phyloP scores from a whole-genome alignment of 106 monocot species.

The Gastrodia elata region DNA sequence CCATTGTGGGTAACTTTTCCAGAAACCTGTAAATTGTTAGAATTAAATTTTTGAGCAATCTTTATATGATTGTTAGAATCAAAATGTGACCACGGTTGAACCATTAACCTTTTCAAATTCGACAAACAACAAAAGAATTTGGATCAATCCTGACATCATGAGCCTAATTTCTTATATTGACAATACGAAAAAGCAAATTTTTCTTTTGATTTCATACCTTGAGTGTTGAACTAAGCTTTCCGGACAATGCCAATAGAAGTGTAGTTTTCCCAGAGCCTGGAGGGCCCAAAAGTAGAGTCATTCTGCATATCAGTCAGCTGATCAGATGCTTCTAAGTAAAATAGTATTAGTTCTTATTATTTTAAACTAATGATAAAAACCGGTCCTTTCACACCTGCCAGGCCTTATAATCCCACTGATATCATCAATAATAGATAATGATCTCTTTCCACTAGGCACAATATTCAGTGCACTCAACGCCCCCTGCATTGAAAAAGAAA shows the following conservation, averaged over 20 bases:
- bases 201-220: slow-evolving; percentile 19
- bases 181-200: not conserved
- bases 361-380: not conserved
- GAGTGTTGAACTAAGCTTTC: slow-evolving; percentile 34
- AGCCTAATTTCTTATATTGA: no score
- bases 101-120: no score
- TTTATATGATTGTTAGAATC: not conserved
- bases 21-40: slow-evolving; percentile 30
- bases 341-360: not conserved
- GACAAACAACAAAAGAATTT: not conserved
- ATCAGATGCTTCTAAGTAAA: not conserved
- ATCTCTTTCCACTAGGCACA: slow-evolving; percentile 29
- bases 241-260: slow-evolving; percentile 49
- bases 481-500: slow-evolving; percentile 12
- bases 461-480: slow-evolving; percentile 22
- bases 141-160: no score
- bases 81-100: no score
- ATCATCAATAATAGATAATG: slow-evolving; percentile 28
- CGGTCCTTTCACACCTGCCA: slow-evolving; percentile 8
- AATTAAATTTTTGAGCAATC: not conserved
- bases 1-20: slow-evolving; percentile 52
- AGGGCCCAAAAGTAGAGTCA: slow-evolving; percentile 67
- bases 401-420: slow-evolving; percentile 40
- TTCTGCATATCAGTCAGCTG: slow-evolving; percentile 15
- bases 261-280: slow-evolving; percentile 74